phyloP scores from a whole-genome alignment of 2,329 filamentous ascomycete genomes.

The Xylariaceae sp. region DNA sequence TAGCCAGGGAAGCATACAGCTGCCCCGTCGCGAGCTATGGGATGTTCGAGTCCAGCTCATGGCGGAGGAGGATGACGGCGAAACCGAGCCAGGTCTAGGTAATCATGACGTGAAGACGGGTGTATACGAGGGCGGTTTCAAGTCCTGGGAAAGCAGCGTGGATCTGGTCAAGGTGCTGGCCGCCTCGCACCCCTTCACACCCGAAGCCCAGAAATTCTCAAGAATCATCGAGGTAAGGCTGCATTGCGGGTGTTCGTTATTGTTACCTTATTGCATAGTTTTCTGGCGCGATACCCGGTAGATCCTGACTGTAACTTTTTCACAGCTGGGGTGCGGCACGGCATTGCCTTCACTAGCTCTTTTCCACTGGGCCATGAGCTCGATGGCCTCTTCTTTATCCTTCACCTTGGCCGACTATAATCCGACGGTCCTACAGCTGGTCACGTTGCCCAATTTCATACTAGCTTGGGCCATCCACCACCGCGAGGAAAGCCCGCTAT shows the following conservation, averaged over 20 bases:
- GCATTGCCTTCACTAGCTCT: constrained; percentile 67
- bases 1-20: constrained; percentile 44
- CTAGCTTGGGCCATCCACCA: constrained; percentile 58
- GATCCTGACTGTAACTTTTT: constrained; percentile 25
- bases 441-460: constrained; percentile 73
- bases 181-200: constrained; percentile 34
- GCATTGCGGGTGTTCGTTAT: constrained; percentile 6
- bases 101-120: constrained; percentile 72
- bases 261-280: background rate
- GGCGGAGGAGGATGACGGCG: constrained; percentile 55
- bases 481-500: constrained; percentile 33
- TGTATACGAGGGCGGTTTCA: constrained; percentile 82
- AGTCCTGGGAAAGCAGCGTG: constrained; percentile 82
- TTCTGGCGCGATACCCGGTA: constrained; percentile 8
- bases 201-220: constrained; percentile 33
- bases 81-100: constrained; percentile 47
- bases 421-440: constrained; percentile 66
- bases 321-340: constrained; percentile 70
- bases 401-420: constrained; percentile 77
- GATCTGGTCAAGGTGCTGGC: constrained; percentile 68
- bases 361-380: constrained; percentile 54
- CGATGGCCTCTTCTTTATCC: constrained; percentile 38
- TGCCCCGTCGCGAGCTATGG: constrained; percentile 74
- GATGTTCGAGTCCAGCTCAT: constrained; percentile 77
- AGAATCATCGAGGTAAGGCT: constrained; percentile 50